phyloP scores from a whole-genome alignment of 805 yeast genomes.

The Wickerhamiella occidentalis region DNA sequence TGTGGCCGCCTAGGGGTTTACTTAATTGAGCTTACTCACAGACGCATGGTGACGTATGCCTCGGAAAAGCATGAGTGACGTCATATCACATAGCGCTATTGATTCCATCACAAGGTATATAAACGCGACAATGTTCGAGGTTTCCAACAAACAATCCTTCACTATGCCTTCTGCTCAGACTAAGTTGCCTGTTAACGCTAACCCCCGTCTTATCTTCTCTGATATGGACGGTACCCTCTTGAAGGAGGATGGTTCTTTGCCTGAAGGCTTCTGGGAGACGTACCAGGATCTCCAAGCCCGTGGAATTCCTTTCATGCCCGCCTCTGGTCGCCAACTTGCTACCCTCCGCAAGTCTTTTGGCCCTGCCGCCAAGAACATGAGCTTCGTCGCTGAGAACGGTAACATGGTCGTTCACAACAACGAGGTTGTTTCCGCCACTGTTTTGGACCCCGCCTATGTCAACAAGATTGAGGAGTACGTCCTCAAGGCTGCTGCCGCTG shows the following conservation, averaged over 20 bases:
- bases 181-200: not conserved
- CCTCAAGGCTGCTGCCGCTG: conserved; percentile 11
- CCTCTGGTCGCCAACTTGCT: conserved; percentile 10
- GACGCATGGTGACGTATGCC: conserved; percentile 2
- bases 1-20: not conserved
- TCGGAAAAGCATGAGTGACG: not conserved
- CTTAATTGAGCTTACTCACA: not conserved
- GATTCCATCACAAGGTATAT: not conserved
- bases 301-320: conserved; percentile 11
- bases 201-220: conserved; percentile 8
- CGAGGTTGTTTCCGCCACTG: conserved; percentile 9
- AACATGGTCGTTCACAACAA: conserved; percentile 12
- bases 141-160: not conserved
- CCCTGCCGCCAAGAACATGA: conserved; percentile 11
- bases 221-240: conserved; percentile 12
- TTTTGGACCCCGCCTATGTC: conserved; percentile 5
- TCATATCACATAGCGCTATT: not conserved
- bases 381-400: conserved; percentile 11
- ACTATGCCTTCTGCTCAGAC: conserved; percentile 5
- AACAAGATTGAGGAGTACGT: conserved; percentile 8
- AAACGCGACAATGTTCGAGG: not conserved
- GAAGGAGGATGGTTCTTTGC: conserved; percentile 7
- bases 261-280: conserved; percentile 11
- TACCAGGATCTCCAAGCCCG: conserved; percentile 11
- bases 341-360: conserved; percentile 11